phyloP scores from a whole-genome alignment of 1,284 basidiomycete genomes.

The Heimioporus retisporus region DNA sequence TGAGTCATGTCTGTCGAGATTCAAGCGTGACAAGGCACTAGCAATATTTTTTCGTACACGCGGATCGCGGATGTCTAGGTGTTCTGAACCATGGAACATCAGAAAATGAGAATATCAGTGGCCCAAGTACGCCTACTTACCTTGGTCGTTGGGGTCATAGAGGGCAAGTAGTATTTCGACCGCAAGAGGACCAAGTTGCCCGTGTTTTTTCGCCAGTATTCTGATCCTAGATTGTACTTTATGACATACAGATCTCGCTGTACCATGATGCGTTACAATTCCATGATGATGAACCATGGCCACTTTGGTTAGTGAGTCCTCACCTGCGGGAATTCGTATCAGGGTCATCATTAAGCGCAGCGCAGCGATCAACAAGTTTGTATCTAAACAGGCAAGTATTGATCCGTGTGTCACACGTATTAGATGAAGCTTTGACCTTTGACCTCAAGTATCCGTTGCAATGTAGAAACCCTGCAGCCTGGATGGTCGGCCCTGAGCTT shows the following conservation, averaged over 20 bases:
- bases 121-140: slow-evolving; percentile 4
- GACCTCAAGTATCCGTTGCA: slow-evolving; percentile 24
- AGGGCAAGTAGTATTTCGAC: slow-evolving; percentile 30
- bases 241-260: slow-evolving; percentile 19
- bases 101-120: too few species aligned
- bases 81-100: neutral
- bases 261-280: neutral
- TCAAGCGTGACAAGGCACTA: too few species aligned
- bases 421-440: slow-evolving; percentile 17
- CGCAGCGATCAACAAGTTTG: slow-evolving; percentile 20
- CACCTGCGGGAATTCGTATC: slow-evolving; percentile 23
- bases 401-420: too few species aligned
- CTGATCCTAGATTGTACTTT: slow-evolving; percentile 14
- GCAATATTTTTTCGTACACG: too few species aligned
- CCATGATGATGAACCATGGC: too few species aligned
- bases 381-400: slow-evolving; percentile 13
- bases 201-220: slow-evolving; percentile 20
- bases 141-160: slow-evolving; percentile 1
- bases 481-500: slow-evolving; percentile 12
- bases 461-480: slow-evolving; percentile 3
- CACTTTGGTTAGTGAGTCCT: neutral
- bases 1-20: too few species aligned
- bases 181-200: slow-evolving; percentile 28
- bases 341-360: slow-evolving; percentile 29
- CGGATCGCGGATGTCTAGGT: too few species aligned